Evolutionary conservation across 306 rosid species (phyloP).

Genomic region (Potentilla sterilis): DNA sequence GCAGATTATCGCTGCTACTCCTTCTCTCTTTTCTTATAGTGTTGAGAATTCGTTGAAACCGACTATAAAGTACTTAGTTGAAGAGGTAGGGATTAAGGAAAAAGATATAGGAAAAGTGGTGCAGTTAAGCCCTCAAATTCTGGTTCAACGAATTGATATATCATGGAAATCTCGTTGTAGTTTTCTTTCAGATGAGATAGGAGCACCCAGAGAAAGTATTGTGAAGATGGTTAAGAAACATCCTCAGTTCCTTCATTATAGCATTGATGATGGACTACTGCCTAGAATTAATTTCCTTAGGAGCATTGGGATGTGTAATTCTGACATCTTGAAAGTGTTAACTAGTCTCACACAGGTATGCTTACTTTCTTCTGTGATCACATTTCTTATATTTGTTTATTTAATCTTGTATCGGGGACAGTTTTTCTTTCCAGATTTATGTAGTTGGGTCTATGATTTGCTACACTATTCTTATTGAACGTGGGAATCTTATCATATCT

Average conservation of each 20-base stretch:
- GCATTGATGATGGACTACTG: constrained; percentile 81
- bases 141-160: constrained; percentile 83
- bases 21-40: constrained; percentile 86
- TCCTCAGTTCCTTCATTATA: constrained; percentile 96
- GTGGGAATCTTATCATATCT: background rate
- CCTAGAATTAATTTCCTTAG: constrained; percentile 94
- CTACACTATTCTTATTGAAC: background rate
- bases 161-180: constrained; percentile 76
- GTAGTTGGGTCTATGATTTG: background rate
- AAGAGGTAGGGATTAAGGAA: constrained; percentile 95
- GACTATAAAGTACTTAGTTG: constrained; percentile 77
- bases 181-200: constrained; percentile 84
- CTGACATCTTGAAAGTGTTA: constrained; percentile 82
- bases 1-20: constrained; percentile 72
- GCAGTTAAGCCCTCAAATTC: constrained; percentile 91
- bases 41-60: constrained; percentile 91
- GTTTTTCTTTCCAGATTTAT: background rate
- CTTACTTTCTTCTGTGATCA: constrained; percentile 16
- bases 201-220: constrained; percentile 81
- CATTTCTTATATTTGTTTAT: background rate
- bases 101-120: constrained; percentile 86
- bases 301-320: constrained; percentile 89
- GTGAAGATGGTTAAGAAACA: constrained; percentile 97
- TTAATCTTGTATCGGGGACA: background rate
- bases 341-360: constrained; percentile 91